Evolutionary conservation across 306 rosid genomes (phyloP), one percentile per base, ranked within the genome.

Genomic region (Acacia confusa): DNA sequence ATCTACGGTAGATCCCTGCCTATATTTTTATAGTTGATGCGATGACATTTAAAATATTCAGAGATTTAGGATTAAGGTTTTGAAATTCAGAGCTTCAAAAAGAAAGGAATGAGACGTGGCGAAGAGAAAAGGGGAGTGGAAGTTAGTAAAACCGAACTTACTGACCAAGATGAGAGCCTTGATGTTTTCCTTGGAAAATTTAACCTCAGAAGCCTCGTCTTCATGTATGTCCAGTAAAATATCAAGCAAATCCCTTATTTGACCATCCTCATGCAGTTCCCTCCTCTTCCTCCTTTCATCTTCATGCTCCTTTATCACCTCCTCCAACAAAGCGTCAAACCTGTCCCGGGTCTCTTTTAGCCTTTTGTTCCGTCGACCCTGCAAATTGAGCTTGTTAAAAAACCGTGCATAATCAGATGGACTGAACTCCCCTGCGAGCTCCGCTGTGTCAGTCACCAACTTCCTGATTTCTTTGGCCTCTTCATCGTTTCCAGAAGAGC

Each of bases 81-180:
- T 20, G 12, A 53, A 53, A 20, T 19, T 53, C 10, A 19, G 61
- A n/a, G 11, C 8, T 53, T 53, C 0, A 7, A 20, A 20, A 20
- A 53, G n/a, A 53, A 19, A 53, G 2, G 7, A 53, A 19, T 20
- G 2, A 17, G 20, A 53, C 6, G 20, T 53, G 0, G 61, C 2
- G 25, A 20, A 53, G 61, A 53, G 20, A 20, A 53, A 9, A 20
- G 61, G 25, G 11, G 9, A 8, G 20, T 53, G 25, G 11, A 53
- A 53, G 5, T 48, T 15, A 25, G 36, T 30, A 27, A 30, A 12
- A 36, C 9, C 25, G 75, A 28, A 45, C 9, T 19, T 24, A 38
- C 68, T 76, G 84, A 91, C 94, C 92, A 90, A 11, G 79, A 91
- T 81, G n/a, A 91, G 88, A 76, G 96, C 92, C 77, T 93, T 90